These are phyloP conservation scores for Medicago ruthenica DNA, from an alignment of 306 rosid species.

Conservation along the genomic window DNA sequence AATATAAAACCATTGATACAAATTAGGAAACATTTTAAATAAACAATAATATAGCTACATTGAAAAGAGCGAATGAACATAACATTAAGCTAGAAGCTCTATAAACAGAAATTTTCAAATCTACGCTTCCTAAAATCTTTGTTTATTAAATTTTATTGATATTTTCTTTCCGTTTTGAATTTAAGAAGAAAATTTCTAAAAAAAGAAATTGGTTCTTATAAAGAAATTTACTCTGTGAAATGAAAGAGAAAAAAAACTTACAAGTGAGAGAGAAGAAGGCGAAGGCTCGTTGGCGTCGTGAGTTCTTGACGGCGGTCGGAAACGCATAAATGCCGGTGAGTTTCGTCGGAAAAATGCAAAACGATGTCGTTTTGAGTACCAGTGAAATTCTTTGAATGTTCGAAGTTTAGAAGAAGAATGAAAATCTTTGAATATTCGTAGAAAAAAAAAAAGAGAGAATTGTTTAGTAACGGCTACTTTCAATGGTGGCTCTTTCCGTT, in stretches of 20 bases:
- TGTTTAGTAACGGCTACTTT: slow-evolving; percentile 60
- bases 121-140: slow-evolving; percentile 7
- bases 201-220: background rate
- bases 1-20: background rate
- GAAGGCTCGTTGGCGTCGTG: background rate
- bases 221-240: slow-evolving; percentile 5
- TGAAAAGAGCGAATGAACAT: background rate
- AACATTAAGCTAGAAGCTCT: slow-evolving; percentile 21
- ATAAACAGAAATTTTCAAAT: slow-evolving; percentile 20
- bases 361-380: slow-evolving; percentile 33
- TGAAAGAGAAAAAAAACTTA: slow-evolving; percentile 26
- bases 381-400: background rate
- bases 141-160: slow-evolving; percentile 38
- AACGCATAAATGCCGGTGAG: slow-evolving; percentile 13
- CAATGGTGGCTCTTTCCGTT: slow-evolving; percentile 45
- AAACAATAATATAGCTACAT: background rate
- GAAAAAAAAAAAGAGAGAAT: background rate
- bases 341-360: background rate
- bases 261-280: background rate
- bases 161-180: background rate
- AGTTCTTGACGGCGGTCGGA: slow-evolving; percentile 28
- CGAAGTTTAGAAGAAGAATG: slow-evolving; percentile 1
- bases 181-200: slow-evolving; percentile 2
- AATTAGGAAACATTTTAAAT: slow-evolving; percentile 22
- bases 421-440: too few relatives aligned